Conservation (phyloP, 257 asterid species). For the Solanum peruvianum region DNA sequence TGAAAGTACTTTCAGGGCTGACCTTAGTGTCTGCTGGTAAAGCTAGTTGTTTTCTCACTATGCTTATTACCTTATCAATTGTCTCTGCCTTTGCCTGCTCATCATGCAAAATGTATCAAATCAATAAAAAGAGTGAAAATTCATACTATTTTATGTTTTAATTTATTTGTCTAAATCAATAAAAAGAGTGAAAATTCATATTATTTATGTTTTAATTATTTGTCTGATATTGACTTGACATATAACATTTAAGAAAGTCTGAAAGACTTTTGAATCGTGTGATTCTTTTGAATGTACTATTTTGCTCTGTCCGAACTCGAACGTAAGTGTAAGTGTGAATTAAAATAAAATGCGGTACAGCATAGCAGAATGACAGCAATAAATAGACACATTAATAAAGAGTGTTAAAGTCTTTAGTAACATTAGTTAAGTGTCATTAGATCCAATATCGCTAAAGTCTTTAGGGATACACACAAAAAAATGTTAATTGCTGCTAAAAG, state of each 20-base stretch:
- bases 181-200: neutral
- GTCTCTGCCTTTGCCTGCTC: constrained; percentile 58
- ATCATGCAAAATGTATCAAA: neutral
- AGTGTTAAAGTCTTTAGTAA: no score
- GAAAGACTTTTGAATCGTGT: fast-evolving
- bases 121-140: neutral
- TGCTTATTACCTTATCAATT: constrained; percentile 47
- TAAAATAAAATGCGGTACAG: neutral
- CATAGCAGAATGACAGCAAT: neutral
- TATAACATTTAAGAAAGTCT: fast-evolving
- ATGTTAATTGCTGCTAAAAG: no score
- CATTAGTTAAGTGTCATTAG: no score
- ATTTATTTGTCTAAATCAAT: neutral
- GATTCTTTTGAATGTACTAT: neutral
- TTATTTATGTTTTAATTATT: neutral
- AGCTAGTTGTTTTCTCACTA: constrained; percentile 64
- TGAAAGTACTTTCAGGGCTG: constrained; percentile 42
- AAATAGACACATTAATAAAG: no score
- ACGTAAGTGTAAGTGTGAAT: neutral
- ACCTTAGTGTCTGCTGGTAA: constrained; percentile 34
- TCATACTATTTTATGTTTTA: neutral
- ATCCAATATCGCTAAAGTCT: no score
- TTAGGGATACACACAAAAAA: fast-evolving
- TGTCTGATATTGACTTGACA: neutral
- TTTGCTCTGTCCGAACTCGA: fast-evolving